Evolutionary conservation across 2,329 filamentous ascomycete genomes (phyloP).

Genomic region (Pseudogymnoascus sp.): DNA sequence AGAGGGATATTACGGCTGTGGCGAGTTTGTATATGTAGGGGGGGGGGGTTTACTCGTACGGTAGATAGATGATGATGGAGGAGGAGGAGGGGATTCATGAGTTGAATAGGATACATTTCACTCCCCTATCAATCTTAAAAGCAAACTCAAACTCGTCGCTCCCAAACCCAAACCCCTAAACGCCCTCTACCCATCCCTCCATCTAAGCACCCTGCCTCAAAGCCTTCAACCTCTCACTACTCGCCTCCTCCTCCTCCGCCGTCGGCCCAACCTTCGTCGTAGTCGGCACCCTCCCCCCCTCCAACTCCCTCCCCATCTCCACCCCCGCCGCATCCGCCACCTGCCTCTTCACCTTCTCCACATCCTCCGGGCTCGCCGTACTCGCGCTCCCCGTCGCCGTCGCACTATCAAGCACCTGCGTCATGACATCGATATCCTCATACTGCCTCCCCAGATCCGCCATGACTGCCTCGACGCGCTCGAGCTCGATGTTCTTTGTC

Average conservation of each 20-base stretch:
- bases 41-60: neutral
- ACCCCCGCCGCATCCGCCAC: constrained; percentile 83
- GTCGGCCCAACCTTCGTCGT: constrained; percentile 58
- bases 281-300: constrained; percentile 48
- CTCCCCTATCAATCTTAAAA: neutral
- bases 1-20: constrained; percentile 86
- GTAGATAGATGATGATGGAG: neutral
- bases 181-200: neutral
- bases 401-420: constrained; percentile 64
- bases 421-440: constrained; percentile 42
- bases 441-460: constrained; percentile 54
- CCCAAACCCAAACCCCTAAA: neutral
- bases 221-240: constrained; percentile 51
- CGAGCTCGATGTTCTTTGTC: constrained; percentile 1
- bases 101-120: neutral
- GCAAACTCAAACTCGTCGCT: neutral
- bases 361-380: constrained; percentile 72
- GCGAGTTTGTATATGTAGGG: constrained; percentile 75
- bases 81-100: neutral
- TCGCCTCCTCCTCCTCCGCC: constrained; percentile 69
- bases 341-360: constrained; percentile 77
- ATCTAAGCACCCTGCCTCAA: constrained; percentile 30
- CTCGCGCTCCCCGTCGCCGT: constrained; percentile 70
- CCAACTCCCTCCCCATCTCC: constrained; percentile 69
- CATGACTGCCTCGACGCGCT: constrained; percentile 42